These are phyloP conservation scores for Raffaelea albimanens DNA, from an alignment of 2,329 filamentous ascomycete genomes.

Conservation along the genomic window DNA sequence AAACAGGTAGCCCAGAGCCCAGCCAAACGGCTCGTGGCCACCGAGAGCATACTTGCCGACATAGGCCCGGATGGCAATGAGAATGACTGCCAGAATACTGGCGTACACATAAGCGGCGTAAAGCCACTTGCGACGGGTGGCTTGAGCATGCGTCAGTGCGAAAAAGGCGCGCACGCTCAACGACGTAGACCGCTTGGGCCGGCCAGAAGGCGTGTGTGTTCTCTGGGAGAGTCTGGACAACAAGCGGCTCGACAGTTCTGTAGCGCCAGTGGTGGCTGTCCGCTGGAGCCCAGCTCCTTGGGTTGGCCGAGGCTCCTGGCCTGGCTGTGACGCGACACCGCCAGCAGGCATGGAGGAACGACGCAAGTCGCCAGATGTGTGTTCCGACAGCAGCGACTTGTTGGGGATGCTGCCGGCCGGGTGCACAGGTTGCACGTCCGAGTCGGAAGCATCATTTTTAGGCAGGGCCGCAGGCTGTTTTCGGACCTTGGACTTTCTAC, in stretches of 20 bases:
- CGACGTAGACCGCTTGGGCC: conserved; percentile 56
- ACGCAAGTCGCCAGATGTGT: too few species aligned
- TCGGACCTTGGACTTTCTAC: too few species aligned
- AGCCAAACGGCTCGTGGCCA: conserved; percentile 75
- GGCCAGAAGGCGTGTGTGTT: conserved; percentile 50
- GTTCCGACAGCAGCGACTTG: too few species aligned
- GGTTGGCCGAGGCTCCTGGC: too few species aligned
- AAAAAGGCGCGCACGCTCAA: conserved; percentile 63
- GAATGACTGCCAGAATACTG: conserved; percentile 54
- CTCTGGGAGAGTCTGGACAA: too few species aligned
- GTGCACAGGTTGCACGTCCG: background rate
- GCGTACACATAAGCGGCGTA: conserved; percentile 75
- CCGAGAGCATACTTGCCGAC: conserved; percentile 58
- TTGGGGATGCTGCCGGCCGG: background rate
- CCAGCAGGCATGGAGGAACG: too few species aligned
- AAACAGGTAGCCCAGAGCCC: conserved; percentile 84
- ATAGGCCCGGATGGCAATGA: conserved; percentile 62
- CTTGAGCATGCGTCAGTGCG: conserved; percentile 70
- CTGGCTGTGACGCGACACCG: too few species aligned
- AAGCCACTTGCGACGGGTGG: conserved; percentile 65
- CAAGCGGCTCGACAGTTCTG: too few species aligned
- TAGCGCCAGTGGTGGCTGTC: too few species aligned
- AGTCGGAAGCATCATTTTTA: too few species aligned
- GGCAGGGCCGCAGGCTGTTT: too few species aligned
- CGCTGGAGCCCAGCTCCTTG: too few species aligned